phyloP scores from a whole-genome alignment of 1,284 basidiomycete genomes.

The Boletus semigastroideus region DNA sequence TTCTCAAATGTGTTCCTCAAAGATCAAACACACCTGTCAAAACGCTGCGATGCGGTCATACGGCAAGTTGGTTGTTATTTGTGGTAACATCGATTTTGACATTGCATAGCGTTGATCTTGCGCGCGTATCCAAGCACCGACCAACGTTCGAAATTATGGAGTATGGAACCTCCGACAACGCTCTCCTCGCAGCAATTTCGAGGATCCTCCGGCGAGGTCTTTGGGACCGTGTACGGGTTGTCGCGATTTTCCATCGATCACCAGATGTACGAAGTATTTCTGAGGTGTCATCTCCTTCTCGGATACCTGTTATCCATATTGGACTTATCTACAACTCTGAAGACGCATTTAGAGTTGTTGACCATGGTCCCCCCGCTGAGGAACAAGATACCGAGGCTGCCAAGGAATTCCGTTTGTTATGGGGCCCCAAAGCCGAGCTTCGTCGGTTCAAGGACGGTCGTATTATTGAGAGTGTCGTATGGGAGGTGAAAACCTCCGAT shows the following conservation, averaged over 20 bases:
- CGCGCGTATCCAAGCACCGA: constrained; percentile 47
- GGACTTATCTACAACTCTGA: constrained; percentile 75
- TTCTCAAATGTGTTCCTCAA: constrained; percentile 78
- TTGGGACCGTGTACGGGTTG: constrained; percentile 62
- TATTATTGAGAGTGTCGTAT: constrained; percentile 93
- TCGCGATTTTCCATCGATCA: constrained; percentile 56
- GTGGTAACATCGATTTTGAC: constrained; percentile 5
- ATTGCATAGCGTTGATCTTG: constrained; percentile 57
- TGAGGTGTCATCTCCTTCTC: constrained; percentile 47
- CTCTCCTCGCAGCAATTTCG: constrained; percentile 56
- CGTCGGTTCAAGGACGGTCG: constrained; percentile 97
- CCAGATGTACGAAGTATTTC: constrained; percentile 47
- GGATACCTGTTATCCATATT: constrained; percentile 52
- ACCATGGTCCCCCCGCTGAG: constrained; percentile 81
- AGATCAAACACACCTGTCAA: constrained; percentile 59
- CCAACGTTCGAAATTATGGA: constrained; percentile 55
- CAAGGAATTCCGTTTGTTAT: constrained; percentile 77
- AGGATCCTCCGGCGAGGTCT: constrained; percentile 65
- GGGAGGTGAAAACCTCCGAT: constrained; percentile 75
- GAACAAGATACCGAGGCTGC: constrained; percentile 53
- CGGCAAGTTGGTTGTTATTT: constrained; percentile 41
- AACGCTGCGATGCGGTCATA: constrained; percentile 67
- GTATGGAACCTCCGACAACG: constrained; percentile 55
- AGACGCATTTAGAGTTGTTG: constrained; percentile 80
- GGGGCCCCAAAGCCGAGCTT: constrained; percentile 92